Base-by-base conservation (phyloP, 805 yeast genomes). In the Metschnikowia baotianmanensis region DNA sequence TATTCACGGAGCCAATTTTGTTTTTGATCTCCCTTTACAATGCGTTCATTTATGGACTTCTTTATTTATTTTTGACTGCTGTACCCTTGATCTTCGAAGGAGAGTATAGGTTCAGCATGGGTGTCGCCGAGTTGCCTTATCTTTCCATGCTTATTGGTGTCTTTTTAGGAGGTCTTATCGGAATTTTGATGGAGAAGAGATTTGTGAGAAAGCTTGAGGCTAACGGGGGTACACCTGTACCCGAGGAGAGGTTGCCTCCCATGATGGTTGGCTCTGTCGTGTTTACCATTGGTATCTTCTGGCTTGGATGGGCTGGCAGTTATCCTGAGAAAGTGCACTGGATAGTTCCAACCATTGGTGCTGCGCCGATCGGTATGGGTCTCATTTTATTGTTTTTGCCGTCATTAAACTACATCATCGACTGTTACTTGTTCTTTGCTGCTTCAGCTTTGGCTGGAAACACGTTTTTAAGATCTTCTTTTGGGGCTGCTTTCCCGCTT, bases 71-170 rank as follows among this genome's bases (percentile, higher is more conserved):
- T 53, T 67, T 86, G 52, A 82, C 83, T 27, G 91, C 91, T 3
- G 80, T 82, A 49, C 95, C 95, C 31, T 69, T 81, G 51, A 80
- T 86, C 25, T 31, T 82, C 25, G 40, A 43, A 18, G 50, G 51
- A 8, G 48, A 82, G 37, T 87, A 88, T 56, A 71, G 72, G 24
- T 82, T 68, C 36, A 58, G 61, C 18, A 72, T 75, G 36, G 89
- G 90, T 50, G 79, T 78, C 20, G 80, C 79, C 8, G 83, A 83
- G 63, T 71, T 89, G 45, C 96, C 97, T 10, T 89, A 87, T 68
- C 59, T 88, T 42, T 83, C 86, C 16, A 68, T 90, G 62, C 72
- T 84, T 36, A 57, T 85, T 38, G 96, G 96, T 45, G 70, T 80
- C 65, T 30, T 76, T 5, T 31, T 78, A 21, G 87, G 90, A 40